Conservation (phyloP, 139 green algal species). For the Zygnema cylindricum region DNA sequence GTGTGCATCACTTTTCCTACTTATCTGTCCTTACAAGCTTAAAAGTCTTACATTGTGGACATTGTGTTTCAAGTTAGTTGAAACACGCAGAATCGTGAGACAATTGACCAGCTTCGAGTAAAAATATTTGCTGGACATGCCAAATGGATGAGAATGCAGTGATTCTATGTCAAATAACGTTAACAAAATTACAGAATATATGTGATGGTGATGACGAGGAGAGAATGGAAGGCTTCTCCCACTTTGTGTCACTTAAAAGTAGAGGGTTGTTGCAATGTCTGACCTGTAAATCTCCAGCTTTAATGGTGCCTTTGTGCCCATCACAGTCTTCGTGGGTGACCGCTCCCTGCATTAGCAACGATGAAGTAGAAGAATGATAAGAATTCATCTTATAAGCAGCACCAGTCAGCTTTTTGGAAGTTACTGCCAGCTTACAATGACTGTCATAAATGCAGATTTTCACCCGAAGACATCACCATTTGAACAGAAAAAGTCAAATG, state of each 20-base stretch:
- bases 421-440: no score
- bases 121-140: not conserved
- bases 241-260: not conserved
- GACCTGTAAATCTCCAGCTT: slow-evolving; percentile 50
- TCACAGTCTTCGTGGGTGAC: slow-evolving; percentile 60
- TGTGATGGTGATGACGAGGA: no score
- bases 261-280: not conserved
- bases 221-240: no score
- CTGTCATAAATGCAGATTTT: not conserved
- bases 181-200: no score
- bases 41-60: no score
- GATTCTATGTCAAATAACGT: no score
- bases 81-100: not conserved
- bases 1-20: no score
- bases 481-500: not conserved
- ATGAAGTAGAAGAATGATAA: not conserved
- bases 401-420: no score
- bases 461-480: not conserved
- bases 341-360: slow-evolving; percentile 34
- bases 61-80: not conserved
- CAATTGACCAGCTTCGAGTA: not conserved
- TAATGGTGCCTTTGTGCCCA: slow-evolving; percentile 59
- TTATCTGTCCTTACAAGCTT: no score
- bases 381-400: no score
- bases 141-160: not conserved